Evolutionary conservation across 176 grass and related monocot genomes (phyloP), one percentile per base, ranked within the genome.

Genomic region (maize (Zea mays)): DNA sequence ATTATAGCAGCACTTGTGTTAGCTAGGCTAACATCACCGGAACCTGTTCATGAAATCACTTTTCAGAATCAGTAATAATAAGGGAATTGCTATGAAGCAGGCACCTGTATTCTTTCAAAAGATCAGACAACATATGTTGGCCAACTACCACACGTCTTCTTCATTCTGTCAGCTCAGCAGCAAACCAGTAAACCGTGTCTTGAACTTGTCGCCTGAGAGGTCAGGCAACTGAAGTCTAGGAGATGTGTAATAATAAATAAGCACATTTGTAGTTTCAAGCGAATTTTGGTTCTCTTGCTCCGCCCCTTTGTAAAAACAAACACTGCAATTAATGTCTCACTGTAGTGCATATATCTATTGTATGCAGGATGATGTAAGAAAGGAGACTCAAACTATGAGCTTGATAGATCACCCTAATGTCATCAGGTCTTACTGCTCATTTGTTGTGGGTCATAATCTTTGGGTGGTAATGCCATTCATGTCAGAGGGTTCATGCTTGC

Each of bases 391-490:
- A 66, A 94, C 76, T 72, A 99, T 99, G 96, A 99, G 92, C 71
- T 81, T 99, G 83, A 99, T 99, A 77, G 89, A 99, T 77, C 96
- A 99, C 71, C 90, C 96, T 45, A 99, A 95, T 83, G 82, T 95
- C 59, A 92, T 99, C 75, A 92, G 66, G 75, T 87, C 92, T 63
- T 95, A 88, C 58, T 99, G 96, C 83, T 99, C 96, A 63, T 99
- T 98, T 78, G 85, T 90, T 35, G 96, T 99, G 39, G 96, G 88
- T 13, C 85, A 75, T 20, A 84, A 74, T 82, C 92, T 99, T 82
- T 99, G 96, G 96, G 96, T 99, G 43, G 72, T 98, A 73, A 98
- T 98, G 96, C 96, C 92, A 72, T 99, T 95, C 81, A 99, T 99
- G 96, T 81, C 85, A 6, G 96, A 95, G 69, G 96, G 96, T 63